Conservation (phyloP, 495 filamentous ascomycete species). For the Penicillium angulare region DNA sequence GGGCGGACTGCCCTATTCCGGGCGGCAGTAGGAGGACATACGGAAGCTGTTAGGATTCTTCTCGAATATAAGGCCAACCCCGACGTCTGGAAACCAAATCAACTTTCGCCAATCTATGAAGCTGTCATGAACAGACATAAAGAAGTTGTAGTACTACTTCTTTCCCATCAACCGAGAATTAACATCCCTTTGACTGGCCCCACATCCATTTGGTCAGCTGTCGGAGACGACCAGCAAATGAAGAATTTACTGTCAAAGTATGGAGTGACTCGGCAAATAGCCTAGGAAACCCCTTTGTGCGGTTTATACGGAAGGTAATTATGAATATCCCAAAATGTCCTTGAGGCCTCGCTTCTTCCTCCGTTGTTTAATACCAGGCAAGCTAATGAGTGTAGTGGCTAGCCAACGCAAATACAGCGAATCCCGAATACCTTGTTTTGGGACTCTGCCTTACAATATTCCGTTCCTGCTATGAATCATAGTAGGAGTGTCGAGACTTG, state of each 20-base stretch:
- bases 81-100: neutral
- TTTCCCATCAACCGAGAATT: neutral
- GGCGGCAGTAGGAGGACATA: neutral
- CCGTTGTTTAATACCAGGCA: neutral
- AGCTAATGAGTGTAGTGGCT: neutral
- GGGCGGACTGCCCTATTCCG: neutral
- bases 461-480: neutral
- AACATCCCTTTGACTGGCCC: neutral
- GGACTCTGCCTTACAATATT: neutral
- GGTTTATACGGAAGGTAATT: neutral
- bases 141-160: neutral
- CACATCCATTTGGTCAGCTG: neutral
- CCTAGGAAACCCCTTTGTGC: neutral
- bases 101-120: neutral
- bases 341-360: neutral
- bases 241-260: neutral
- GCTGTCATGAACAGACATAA: neutral
- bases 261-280: too few relatives aligned
- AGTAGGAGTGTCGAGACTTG: neutral
- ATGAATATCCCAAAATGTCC: neutral
- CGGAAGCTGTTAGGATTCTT: neutral
- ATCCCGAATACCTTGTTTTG: neutral
- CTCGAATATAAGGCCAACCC: neutral
- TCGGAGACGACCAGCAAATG: neutral
- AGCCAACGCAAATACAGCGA: neutral